Base-by-base conservation (phyloP, 106 monocot species). In the Dioscorea zingiberensis region DNA sequence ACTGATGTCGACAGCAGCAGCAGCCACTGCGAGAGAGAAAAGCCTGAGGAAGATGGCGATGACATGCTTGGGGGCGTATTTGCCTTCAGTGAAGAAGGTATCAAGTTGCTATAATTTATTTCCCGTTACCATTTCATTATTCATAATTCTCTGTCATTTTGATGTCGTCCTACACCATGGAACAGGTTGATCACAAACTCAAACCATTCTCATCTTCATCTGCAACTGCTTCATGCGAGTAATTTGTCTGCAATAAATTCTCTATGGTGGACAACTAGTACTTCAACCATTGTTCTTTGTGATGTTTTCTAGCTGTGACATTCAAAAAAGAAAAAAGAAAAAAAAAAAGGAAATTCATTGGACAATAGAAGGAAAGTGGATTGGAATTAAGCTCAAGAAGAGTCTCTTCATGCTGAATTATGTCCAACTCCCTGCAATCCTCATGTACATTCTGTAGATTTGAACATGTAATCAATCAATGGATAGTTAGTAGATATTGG, bases 31-130 rank as follows among this genome's bases (percentile, higher is more conserved):
- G 89, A 84, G 69, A 82, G 63, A 84, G 90, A 77, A 71, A 91
- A 80, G 71, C 64, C 70, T 4, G 85, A 88, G 63, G 87, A 89
- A 77, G 86, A 84, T 77, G 86, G 71, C 46, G 94, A 87, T 69
- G 87, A 87, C 54, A 49, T 87, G 74, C 71, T 87, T 54, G 94
- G 85, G 32, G 84, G 85, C 46, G 84, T 94, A 28, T 94, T 94
- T 70, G 73, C 83, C 69, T 94, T 90, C 61, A 78, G 81, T 55
- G 91, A 91, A 82, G 94, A 90, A 78, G 91, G 87, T 85, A 80
- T 12, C 7, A 4, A 11, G 70, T 23, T 51, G 51, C 15, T 4
- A 15, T 51, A 51, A 16, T 13, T 51, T 13, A 5, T 51, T 51
- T 13, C 19, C 15, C 4, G 14, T 51, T 18, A 19, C 51, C 10